Percentiles rank a stretch among this genome's conserved stretches.
These are phyloP conservation scores for Paulownia fortunei DNA, from an alignment of 257 asterid species.

Conservation along the genomic window DNA sequence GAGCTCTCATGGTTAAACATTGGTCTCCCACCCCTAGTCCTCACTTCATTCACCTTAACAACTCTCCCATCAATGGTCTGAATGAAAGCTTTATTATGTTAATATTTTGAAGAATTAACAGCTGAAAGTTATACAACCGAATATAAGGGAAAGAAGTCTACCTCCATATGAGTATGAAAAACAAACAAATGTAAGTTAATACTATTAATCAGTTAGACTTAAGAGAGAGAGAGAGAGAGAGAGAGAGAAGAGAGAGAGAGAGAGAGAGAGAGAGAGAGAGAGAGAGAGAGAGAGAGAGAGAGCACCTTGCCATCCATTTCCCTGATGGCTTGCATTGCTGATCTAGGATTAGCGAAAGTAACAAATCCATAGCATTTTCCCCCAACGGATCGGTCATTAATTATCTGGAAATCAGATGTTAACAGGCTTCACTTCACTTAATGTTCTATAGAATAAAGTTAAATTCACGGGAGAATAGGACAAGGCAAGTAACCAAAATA, in stretches of 20 bases:
- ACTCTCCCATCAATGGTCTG: constrained; percentile 78
- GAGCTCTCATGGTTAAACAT: constrained; percentile 57
- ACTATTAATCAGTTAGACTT: background rate
- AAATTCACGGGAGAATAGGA: background rate
- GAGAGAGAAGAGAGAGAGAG: background rate
- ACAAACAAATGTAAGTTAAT: background rate
- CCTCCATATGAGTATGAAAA: background rate
- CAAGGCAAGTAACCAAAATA: background rate
- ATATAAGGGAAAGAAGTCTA: background rate
- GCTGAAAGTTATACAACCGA: background rate
- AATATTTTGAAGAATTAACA: constrained; percentile 27
- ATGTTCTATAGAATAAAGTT: background rate
- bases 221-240: too few relatives aligned
- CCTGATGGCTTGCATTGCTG: constrained; percentile 74
- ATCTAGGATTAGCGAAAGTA: constrained; percentile 75
- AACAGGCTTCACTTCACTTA: constrained; percentile 12
- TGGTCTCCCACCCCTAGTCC: constrained; percentile 64
- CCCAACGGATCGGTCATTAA: constrained; percentile 73
- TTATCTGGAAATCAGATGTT: constrained; percentile 57
- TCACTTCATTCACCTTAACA: constrained; percentile 78
- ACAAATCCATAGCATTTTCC: constrained; percentile 88
- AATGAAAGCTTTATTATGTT: constrained; percentile 30
- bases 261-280: too few relatives aligned
- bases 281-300: constrained; percentile 23
- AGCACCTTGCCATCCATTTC: constrained; percentile 89